These are phyloP conservation scores for Vanilla planifolia DNA, from an alignment of 106 monocot genomes.

Conservation along the genomic window DNA sequence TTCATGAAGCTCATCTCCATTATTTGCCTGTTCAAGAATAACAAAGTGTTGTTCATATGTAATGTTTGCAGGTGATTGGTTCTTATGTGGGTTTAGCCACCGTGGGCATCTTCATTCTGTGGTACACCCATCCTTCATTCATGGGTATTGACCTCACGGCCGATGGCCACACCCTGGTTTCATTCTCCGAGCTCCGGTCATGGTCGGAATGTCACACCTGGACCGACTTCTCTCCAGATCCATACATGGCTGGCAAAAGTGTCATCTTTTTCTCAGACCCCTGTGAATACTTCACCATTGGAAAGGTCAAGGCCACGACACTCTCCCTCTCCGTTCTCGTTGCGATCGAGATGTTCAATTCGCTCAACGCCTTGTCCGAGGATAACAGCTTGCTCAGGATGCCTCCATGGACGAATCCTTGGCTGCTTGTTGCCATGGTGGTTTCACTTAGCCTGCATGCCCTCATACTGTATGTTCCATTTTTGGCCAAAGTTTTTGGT, in stretches of 20 bases:
- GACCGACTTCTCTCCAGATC: conserved; percentile 45
- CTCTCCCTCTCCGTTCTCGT: conserved; percentile 76
- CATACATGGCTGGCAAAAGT: conserved; percentile 49
- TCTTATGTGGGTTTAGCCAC: conserved; percentile 80
- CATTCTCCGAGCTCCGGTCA: conserved; percentile 46
- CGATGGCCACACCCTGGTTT: conserved; percentile 70
- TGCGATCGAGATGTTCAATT: conserved; percentile 83
- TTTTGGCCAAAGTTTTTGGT: conserved; percentile 56
- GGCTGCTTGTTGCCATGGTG: conserved; percentile 68
- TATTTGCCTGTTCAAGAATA: too few species aligned
- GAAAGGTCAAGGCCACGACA: conserved; percentile 72
- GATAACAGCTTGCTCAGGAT: conserved; percentile 62
- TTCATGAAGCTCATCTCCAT: too few species aligned
- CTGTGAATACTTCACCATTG: conserved; percentile 69
- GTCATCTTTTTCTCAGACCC: conserved; percentile 53
- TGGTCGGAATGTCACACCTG: conserved; percentile 69
- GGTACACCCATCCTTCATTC: conserved; percentile 79
- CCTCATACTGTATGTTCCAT: conserved; percentile 59
- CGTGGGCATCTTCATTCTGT: conserved; percentile 66
- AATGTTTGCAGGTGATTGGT: conserved; percentile 52
- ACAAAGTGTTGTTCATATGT: too few species aligned
- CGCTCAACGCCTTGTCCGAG: conserved; percentile 74
- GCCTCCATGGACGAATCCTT: conserved; percentile 86
- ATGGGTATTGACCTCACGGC: conserved; percentile 57
- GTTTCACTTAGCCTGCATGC: conserved; percentile 69